Conservation (phyloP, 208 protist genomes). For the Wallacemonas sp. region DNA sequence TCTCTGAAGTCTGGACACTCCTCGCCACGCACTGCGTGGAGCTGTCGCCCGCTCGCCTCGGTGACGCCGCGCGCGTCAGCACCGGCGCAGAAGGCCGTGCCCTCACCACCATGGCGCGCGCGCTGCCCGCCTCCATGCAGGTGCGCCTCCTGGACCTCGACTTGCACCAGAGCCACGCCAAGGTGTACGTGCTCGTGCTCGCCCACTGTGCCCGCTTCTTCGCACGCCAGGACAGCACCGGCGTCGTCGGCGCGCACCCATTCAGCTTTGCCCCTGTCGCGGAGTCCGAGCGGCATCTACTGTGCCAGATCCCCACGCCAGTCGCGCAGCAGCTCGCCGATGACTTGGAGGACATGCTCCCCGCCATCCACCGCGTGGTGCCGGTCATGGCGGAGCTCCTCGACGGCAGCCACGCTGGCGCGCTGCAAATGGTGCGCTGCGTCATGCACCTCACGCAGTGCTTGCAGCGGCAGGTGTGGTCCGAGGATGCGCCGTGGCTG, state of each 20-base stretch:
- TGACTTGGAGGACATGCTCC: conserved; percentile 50
- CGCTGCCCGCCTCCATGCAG: conserved; percentile 46
- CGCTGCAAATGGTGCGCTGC: conserved; percentile 23
- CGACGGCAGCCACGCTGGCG: conserved; percentile 22
- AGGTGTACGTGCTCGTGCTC: conserved; percentile 75
- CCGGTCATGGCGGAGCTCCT: conserved; percentile 59
- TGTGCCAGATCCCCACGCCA: conserved; percentile 37
- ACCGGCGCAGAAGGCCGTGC: conserved; percentile 59
- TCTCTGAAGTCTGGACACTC: conserved; percentile 45
- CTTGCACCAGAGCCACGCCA: conserved; percentile 50
- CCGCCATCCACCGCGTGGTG: conserved; percentile 50
- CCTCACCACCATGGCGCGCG: conserved; percentile 66
- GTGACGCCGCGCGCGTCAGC: conserved; percentile 62
- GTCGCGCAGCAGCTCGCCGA: conserved; percentile 49
- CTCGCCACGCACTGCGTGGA: conserved; percentile 52
- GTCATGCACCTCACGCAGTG: conserved; percentile 69
- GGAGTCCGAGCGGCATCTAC: conserved; percentile 35
- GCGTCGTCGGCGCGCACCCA: conserved; percentile 13
- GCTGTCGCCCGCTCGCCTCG: conserved; percentile 52
- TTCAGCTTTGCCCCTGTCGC: conserved; percentile 31
- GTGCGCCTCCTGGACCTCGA: conserved; percentile 74
- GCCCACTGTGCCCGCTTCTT: conserved; percentile 77
- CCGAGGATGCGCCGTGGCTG: conserved; percentile 35
- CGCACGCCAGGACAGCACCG: conserved; percentile 1
- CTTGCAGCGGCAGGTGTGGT: conserved; percentile 66